A percentile compares a stretch with the other conserved stretches of the same genome.
phyloP scores from a whole-genome alignment of 2,329 filamentous ascomycete species.

The Tolypocladium paradoxum region DNA sequence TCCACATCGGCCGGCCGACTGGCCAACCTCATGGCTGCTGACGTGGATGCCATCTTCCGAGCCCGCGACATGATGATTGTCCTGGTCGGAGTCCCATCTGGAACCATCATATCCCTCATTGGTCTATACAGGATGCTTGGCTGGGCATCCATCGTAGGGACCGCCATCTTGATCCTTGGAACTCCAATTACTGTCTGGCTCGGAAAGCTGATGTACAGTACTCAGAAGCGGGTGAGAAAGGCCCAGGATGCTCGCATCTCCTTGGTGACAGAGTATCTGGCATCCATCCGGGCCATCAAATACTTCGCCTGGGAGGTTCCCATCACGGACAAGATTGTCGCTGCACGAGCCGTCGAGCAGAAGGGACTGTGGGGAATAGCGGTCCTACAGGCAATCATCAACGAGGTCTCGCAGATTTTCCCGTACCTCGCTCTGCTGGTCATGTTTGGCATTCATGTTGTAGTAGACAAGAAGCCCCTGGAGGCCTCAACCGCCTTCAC shows the following conservation, averaged over 20 bases:
- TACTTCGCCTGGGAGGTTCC: slow-evolving; percentile 51
- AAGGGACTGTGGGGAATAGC: slow-evolving; percentile 42
- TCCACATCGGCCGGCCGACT: slow-evolving; percentile 38
- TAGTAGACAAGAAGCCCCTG: slow-evolving; percentile 34
- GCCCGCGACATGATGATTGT: slow-evolving; percentile 41
- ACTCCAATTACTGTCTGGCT: slow-evolving; percentile 40
- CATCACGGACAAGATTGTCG: slow-evolving; percentile 38
- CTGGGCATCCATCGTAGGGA: slow-evolving; percentile 44
- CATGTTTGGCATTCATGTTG: slow-evolving; percentile 43
- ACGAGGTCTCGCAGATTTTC: slow-evolving; percentile 39
- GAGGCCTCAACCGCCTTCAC: slow-evolving; percentile 49
- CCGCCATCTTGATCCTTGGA: slow-evolving; percentile 33
- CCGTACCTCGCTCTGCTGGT: slow-evolving; percentile 40
- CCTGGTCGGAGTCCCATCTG: slow-evolving; percentile 32
- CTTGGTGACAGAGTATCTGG: slow-evolving; percentile 45
- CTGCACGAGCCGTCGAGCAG: slow-evolving; percentile 39
- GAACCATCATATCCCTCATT: slow-evolving; percentile 34
- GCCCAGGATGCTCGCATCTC: slow-evolving; percentile 48
- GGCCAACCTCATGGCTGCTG: slow-evolving; percentile 47
- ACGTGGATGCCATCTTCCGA: slow-evolving; percentile 43
- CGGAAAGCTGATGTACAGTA: slow-evolving; percentile 35
- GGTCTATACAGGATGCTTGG: slow-evolving; percentile 45
- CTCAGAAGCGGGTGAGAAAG: slow-evolving; percentile 40
- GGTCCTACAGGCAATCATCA: slow-evolving; percentile 33
- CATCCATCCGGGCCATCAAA: slow-evolving; percentile 47